Evolutionary conservation across 495 filamentous ascomycete genomes (phyloP), one percentile per base, ranked within the genome.

Genomic region (Cercophora scortea): DNA sequence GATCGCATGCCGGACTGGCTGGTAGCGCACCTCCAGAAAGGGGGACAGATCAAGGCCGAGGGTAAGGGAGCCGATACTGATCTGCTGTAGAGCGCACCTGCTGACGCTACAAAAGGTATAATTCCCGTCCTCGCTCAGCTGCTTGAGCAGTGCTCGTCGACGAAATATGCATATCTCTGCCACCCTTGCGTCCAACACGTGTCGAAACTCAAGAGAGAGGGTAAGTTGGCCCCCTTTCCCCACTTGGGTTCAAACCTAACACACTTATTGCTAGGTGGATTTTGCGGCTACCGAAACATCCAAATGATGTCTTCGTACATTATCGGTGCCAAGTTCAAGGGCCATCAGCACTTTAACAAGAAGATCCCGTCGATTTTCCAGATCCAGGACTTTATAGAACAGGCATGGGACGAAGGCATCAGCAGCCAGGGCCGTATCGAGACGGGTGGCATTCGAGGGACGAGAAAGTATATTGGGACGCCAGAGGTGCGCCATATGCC

Each of bases 241-340:
- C 25, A 25, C 25, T 25, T 25, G 25, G 2, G 5, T 25, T 25
- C 4, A 4, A 4, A 1, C 17, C 25, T 58, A n/a, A 48, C 17
- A 48, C 17, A 4, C 17, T 33, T 19, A 47, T 25, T 8, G 9
- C 18, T 34, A 74, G 87, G 91, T 35, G 89, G 89, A 1, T 98
- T 97, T 69, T 98, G 93, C 68, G 93, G 93, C n/a, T 98, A 96
- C 61, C 78, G 93, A 9, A 98, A 96, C 65, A 95, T 96, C 40
- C 93, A 98, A 61, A 95, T 96, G 89, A 62, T 96, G 52, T 71
- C 85, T 15, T 91, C 90, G 3, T 92, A 87, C 63, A 79, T 97
- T 35, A 76, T 80, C 45, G 76, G 76, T 33, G 67, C 81, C 8
- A 62, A 72, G 40, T 70, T 71, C 19, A 69, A 73, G 13, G 88